Base-by-base conservation (phyloP, 768 basidiomycete species). In the Pluteus cervinus region DNA sequence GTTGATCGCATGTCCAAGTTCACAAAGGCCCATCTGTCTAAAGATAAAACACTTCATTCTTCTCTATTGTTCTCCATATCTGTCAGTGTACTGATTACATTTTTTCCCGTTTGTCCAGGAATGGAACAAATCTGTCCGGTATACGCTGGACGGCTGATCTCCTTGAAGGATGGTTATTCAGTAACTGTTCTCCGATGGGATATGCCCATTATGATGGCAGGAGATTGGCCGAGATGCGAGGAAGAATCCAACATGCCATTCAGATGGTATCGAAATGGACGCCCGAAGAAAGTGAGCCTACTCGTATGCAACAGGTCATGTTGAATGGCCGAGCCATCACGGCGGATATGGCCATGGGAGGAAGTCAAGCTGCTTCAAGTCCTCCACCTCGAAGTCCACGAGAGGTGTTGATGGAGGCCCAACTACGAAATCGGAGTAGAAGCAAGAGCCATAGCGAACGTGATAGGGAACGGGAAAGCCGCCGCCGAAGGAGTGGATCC, bases 151-250 rank as follows among this genome's bases (percentile, higher is more conserved):
- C 71, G 0, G 57, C 66, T 2, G 57, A 66, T 2, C 49, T 65
- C 14, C 61, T 86, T 39, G 76, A 81, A 49, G 38, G 49, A 3
- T 85, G 81, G 81, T 57, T 86, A 12, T 52, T 62, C 22, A 62
- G 61, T 0, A 60, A 72, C 11, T 83, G 81, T 46, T 76, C 71
- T 63, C 68, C 79, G 4, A 84, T 84, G 80, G 69, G 72, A 0
- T 85, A 81, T 46, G 49, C 56, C 2, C 48, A 46, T 1, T 83
- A 76, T 45, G 66, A 69, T 20, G 53, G 63, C 0, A 53, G 55
- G 28, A 65, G 68, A 48, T 59, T 65, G 39, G 56, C 58, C 12
- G 65, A 71, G 39, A 68, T 79, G 50, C 61, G 66, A 12, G 53
- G 57, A 4, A 66, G 73, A 12, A 75, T 85, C 41, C 53, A 55